phyloP scores from a whole-genome alignment of 208 protist species.

The Leishmania gerbilli region DNA sequence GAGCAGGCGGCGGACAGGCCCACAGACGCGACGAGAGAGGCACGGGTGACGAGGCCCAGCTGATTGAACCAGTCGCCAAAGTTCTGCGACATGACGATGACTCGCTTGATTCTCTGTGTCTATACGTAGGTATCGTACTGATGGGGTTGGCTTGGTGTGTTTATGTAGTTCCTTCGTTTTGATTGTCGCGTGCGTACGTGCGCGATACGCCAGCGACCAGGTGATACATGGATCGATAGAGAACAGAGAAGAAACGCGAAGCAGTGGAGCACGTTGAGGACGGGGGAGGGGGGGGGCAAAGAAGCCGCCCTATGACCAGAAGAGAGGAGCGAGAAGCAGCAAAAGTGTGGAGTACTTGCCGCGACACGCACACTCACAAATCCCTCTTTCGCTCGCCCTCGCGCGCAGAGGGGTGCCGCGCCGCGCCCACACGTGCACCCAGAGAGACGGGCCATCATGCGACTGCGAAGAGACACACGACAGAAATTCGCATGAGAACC shows the following conservation, averaged over 20 bases:
- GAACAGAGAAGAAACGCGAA: neutral
- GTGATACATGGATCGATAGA: neutral
- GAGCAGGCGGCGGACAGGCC: constrained; percentile 46
- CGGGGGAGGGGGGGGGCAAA: neutral
- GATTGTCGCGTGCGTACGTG: neutral
- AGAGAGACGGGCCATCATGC: neutral
- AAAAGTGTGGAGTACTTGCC: neutral
- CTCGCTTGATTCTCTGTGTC: neutral
- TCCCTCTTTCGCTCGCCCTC: neutral
- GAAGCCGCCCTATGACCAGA: neutral
- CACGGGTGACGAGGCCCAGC: constrained; percentile 63
- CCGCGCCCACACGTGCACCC: neutral
- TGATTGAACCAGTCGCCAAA: constrained; percentile 78
- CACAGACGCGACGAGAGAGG: constrained; percentile 43
- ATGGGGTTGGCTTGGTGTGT: neutral
- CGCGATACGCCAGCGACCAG: neutral
- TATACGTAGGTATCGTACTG: constrained; percentile 3
- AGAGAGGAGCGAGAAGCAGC: neutral
- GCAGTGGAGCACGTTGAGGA: neutral
- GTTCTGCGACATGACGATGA: constrained; percentile 42
- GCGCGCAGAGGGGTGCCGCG: neutral
- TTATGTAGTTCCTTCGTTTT: neutral
- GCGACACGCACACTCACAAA: neutral
- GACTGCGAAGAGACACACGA: neutral
- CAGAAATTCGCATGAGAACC: neutral